Percentiles rank a stretch among this genome's conserved stretches.
These are phyloP conservation scores for Calcarisporium arbuscula DNA, from an alignment of 2,329 filamentous ascomycete species.

Conservation along the genomic window DNA sequence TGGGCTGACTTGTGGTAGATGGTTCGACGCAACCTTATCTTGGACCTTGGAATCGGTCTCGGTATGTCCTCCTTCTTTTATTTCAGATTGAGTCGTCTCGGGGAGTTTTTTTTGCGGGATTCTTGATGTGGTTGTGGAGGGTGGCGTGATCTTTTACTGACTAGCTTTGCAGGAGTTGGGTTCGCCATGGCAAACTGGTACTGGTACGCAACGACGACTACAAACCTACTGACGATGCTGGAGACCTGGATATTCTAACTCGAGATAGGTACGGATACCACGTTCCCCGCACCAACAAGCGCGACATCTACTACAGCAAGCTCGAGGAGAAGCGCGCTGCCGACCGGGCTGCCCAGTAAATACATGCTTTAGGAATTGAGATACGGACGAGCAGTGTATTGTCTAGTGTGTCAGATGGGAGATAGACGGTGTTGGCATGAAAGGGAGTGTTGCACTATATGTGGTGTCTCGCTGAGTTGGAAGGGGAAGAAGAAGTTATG, in stretches of 20 bases:
- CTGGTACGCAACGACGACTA: conserved; percentile 40
- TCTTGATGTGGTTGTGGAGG: conserved; percentile 18
- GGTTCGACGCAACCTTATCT: conserved; percentile 53
- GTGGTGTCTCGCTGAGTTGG: conserved; percentile 5
- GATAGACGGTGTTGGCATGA: not conserved
- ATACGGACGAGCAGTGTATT: conserved; percentile 2
- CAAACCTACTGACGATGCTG: not conserved
- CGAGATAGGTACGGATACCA: conserved; percentile 53
- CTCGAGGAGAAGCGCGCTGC: conserved; percentile 50
- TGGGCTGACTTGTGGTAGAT: conserved; percentile 41
- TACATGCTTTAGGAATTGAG: conserved; percentile 2
- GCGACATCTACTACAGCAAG: conserved; percentile 53
- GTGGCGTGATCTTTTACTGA: conserved; percentile 26
- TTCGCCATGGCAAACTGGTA: conserved; percentile 48
- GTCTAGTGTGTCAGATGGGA: not conserved
- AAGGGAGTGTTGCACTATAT: conserved; percentile 1
- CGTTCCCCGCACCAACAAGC: conserved; percentile 51
- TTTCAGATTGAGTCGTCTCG: no score
- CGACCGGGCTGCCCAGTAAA: conserved; percentile 24
- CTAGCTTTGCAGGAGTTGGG: conserved; percentile 39
- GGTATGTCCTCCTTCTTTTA: conserved; percentile 42
- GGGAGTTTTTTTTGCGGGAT: conserved; percentile 6
- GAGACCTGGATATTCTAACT: conserved; percentile 5
- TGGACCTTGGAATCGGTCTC: conserved; percentile 49
- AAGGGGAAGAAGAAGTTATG: conserved; percentile 12